A percentile compares a stretch with the other conserved stretches of the same genome.
Conservation (phyloP, 208 protist species). For the Leishmania arabica region DNA sequence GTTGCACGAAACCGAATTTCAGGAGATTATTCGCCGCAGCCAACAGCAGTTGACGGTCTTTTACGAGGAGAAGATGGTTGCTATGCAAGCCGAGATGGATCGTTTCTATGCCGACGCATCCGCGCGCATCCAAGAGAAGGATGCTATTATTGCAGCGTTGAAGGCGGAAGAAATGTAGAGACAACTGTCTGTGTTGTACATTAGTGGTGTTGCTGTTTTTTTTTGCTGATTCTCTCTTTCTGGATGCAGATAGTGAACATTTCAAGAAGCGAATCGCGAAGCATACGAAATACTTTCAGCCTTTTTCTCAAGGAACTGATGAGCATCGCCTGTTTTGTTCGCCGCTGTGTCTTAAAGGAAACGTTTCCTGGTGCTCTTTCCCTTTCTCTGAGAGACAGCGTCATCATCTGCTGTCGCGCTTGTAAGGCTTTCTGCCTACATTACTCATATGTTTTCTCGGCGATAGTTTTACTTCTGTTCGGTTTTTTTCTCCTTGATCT, state of each 20-base stretch:
- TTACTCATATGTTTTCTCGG: too few relatives aligned
- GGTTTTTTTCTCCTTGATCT: too few relatives aligned
- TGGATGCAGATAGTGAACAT: not conserved
- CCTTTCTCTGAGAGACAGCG: too few relatives aligned
- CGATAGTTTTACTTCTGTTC: too few relatives aligned
- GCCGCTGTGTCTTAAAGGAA: not conserved
- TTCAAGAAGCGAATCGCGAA: not conserved
- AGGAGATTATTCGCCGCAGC: constrained; percentile 19
- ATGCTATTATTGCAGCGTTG: constrained; percentile 20
- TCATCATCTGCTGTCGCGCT: too few relatives aligned
- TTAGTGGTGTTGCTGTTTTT: not conserved
- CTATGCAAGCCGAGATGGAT: constrained; percentile 28
- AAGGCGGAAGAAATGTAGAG: constrained; percentile 4
- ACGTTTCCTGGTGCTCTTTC: not conserved
- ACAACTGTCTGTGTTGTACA: not conserved
- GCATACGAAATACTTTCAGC: not conserved
- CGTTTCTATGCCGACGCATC: constrained; percentile 16
- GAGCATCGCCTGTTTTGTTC: not conserved
- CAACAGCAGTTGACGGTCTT: constrained; percentile 12
- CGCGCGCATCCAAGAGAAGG: constrained; percentile 23
- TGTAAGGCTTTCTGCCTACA: too few relatives aligned
- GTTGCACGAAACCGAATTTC: constrained; percentile 21
- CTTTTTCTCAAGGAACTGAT: not conserved
- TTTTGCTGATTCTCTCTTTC: not conserved
- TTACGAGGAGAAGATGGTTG: constrained; percentile 23